Base-by-base conservation (phyloP, 2,329 filamentous ascomycete species). In the Colletotrichum lindemuthianum region DNA sequence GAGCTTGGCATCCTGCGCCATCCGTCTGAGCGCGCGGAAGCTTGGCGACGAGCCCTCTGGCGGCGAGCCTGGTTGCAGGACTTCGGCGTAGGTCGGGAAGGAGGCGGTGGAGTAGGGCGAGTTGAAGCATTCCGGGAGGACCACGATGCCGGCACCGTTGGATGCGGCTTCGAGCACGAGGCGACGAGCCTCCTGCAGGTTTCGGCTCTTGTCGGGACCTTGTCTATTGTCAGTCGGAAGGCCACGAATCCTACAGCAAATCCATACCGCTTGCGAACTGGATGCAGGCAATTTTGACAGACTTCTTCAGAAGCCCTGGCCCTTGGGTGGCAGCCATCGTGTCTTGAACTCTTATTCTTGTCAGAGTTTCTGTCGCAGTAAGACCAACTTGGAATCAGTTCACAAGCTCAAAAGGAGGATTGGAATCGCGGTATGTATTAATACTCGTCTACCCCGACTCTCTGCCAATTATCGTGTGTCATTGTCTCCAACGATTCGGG, bases 51-150 rank as follows among this genome's bases (percentile, higher is more conserved):
- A 86, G 48, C 87, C 85, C 64, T 81, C 76, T 4, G 88, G 81
- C 0, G 93, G 92, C 34, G 93, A 92, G 4, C 88, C 90, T 0
- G 93, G 92, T 54, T 81, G 78, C n/a, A 98, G 88, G 2, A 88
- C 90, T 79, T 99, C 96, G 69, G 96, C 94, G 77, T 98, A 97
- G 66, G 89, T 86, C 59, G 94, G 90, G 80, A 99, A 99, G 84
- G 90, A 94, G 72, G 93, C 77, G 68, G 89, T 93, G 70, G 96
- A 96, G 79, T 99, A 99, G 8, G 95, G 96, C 43, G 92, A 96
- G 83, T 99, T 98, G 88, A 99, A 99, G 84, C 96, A 99, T 82
- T 99, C 96, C 37, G 96, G 95, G 15, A 98, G 87, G 36, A 98
- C 92, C 69, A 98, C 90, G 63, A 98, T 88, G 59, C 91, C 88